Evolutionary conservation across 495 filamentous ascomycete species (phyloP), one percentile per base, ranked within the genome.

Genomic region (Elasticomyces elasticus): DNA sequence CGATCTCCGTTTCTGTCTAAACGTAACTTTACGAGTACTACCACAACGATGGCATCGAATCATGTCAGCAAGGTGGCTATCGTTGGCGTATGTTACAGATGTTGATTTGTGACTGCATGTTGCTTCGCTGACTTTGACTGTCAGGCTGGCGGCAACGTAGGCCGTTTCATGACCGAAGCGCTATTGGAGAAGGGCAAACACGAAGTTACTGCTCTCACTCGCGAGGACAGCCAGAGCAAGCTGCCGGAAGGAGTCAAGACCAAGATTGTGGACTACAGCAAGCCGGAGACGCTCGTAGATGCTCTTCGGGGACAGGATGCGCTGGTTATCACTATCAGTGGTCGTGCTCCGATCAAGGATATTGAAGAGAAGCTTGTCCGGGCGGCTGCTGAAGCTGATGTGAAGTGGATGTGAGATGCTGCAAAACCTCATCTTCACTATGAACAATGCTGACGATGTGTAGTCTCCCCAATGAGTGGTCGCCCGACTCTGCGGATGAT

Each of bases 361-460:
- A 47, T 64, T 1, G 71, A 80, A n/a, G 13, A 40, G 7, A 69
- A 71, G 41, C 70, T 86, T 50, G 64, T 83, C 53, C 55, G 71
- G 1, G 82, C 82, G 0, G 84, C 84, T 1, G 78, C 70, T 0
- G 69, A 75, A 38, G 83, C 84, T 1, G 75, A 74, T 1, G 78
- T 86, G 0, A 66, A 63, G 0, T 84, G 77, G 65, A 65, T 86
- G 44, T 47, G 19, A 47, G 44, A n/a, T 47, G 6, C 30, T 33
- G 30, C 15, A 15, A 33, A 7, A 33, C 7, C 15, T 7, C 7
- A 33, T 15, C 30, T 7, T 15, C 7, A 33, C 15, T 33, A 33
- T 15, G 30, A 15, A 33, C 30, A 33, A 33, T 15, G 7, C 30
- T 33, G 7, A 33, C 15, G 30, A 33, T 15, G 15, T 11, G 24